Evolutionary conservation across 257 asterid species (phyloP), one percentile per base, ranked within the genome.

Genomic region (Linaria vulgaris): DNA sequence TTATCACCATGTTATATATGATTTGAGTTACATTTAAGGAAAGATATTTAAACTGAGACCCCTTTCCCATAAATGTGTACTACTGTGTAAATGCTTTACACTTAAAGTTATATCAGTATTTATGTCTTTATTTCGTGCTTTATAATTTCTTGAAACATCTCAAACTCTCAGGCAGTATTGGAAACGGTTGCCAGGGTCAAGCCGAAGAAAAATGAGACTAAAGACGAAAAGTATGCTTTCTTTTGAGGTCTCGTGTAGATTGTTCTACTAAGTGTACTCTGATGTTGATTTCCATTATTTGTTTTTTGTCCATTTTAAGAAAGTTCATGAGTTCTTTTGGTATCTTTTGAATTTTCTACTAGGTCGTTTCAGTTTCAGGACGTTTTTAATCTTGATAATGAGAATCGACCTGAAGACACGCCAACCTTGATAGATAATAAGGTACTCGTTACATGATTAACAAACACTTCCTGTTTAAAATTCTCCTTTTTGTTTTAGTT

Each of bases 121-220:
- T 34, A 24, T 44, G 25, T 44, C 15, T 6, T 1, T 5, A 13
- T 31, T 24, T 48, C 17, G 54, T 34, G 16, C 62, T 38, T 52
- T 56, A 52, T 62, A 60, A 39, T 59, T 44, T 21, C 31, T 39
- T 80, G 72, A 62, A 77, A 39, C 73, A 15, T 63, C 23, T 68
- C 23, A 49, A 76, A 66, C 73, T 71, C 66, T 49, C 90, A 88
- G 95, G 96, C 95, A 60, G 87, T 84, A 78, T 70, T 88, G 74
- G 96, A 86, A 78, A 84, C 90, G 69, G 94, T 88, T 79, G 96
- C 96, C 53, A 79, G 95, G 76, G 84, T 88, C 56, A 79, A 73
- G 88, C 75, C 83, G 80, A 88, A 88, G 88, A 88, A 84, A 74
- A 88, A 86, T 54, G 95, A 82, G 59, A 84, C 91, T 3, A 88